Evolutionary conservation across 306 rosid genomes (phyloP).

Genomic region (Sindora glabra): DNA sequence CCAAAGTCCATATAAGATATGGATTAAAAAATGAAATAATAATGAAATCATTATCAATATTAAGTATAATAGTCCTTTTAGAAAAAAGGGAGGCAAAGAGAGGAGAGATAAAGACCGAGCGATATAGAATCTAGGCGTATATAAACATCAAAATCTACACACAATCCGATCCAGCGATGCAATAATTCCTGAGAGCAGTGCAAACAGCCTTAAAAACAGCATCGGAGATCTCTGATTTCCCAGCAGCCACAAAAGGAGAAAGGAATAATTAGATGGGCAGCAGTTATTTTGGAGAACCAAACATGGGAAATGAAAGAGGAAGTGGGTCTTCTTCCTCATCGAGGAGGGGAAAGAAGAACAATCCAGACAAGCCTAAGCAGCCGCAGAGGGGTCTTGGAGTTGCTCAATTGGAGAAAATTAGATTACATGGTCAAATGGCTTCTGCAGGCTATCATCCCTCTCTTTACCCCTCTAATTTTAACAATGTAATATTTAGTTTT

Average conservation of each 20-base stretch:
- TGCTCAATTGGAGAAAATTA: slow-evolving; percentile 97
- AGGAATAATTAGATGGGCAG: slow-evolving; percentile 66
- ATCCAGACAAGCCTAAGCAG: slow-evolving; percentile 93
- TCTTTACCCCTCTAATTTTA: slow-evolving; percentile 46
- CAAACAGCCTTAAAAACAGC: slow-evolving; percentile 45
- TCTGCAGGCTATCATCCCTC: slow-evolving; percentile 30
- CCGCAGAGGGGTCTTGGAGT: slow-evolving; percentile 99
- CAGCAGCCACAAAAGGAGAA: slow-evolving; percentile 12
- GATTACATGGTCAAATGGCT: slow-evolving; percentile 81
- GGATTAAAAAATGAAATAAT: background rate
- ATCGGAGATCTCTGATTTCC: slow-evolving; percentile 57
- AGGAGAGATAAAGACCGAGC: slow-evolving; percentile 37
- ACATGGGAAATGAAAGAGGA: slow-evolving; percentile 53
- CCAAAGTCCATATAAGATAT: slow-evolving; percentile 35
- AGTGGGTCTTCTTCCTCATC: slow-evolving; percentile 50
- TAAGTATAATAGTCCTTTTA: slow-evolving; percentile 25
- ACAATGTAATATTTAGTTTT: slow-evolving; percentile 43
- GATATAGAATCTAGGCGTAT: slow-evolving; percentile 82
- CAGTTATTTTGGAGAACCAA: slow-evolving; percentile 78
- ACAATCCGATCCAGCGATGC: slow-evolving; percentile 99
- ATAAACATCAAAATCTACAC: slow-evolving; percentile 56
- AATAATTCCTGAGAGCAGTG: slow-evolving; percentile 58
- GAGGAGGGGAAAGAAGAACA: slow-evolving; percentile 71
- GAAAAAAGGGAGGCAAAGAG: no score
- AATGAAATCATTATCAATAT: slow-evolving; percentile 1